Base-by-base conservation (phyloP, 108 stramenopile genomes). In the Schizochytrium sp. region DNA sequence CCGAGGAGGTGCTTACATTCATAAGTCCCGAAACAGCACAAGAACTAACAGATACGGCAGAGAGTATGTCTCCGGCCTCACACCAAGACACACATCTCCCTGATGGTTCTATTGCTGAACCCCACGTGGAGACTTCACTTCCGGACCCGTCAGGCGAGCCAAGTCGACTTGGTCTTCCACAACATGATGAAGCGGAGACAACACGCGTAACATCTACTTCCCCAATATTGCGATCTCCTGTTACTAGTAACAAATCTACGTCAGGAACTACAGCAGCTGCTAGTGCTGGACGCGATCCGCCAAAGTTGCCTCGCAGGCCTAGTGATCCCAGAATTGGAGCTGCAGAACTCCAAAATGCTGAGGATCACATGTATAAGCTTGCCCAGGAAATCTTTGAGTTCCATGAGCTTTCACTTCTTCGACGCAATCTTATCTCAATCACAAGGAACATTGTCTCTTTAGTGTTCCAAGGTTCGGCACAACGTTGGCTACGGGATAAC, bases 371-470 rank as follows among this genome's bases (percentile, higher is more conserved):
- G 53, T 83, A 55, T 40, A 83, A 83, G 76, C 76, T 83, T 2
- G 76, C 76, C 17, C 76, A 83, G 76, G 76, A 83, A 53, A 83
- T 83, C 55, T 83, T 83, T 2, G 76, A 83, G 76, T 83, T 83
- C 47, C 76, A 83, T 28, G 76, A 83, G 47, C 76, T 83, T 7
- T 49, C 50, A 5, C 49, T 83, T 17, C 50, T 83, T 10, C 47
- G 76, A 28, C 19, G 76, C 28, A 83, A 83, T 2, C 76, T 83
- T 10, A 83, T 83, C 47, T 83, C 76, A 10, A 55, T 83, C 15
- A 55, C 53, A 3, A 47, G 76, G 15, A 83, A 53, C 53, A 53
- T 83, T 47, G 76, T 83, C 1, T 83, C 76, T 2, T 53, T 83
- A 10, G 76, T 83, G 10, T 83, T 83, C 3, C 76, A 83, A 42